A percentile compares a stretch with the other conserved stretches of the same genome.
phyloP scores from a whole-genome alignment of 768 basidiomycete genomes.

The Russula abietina region DNA sequence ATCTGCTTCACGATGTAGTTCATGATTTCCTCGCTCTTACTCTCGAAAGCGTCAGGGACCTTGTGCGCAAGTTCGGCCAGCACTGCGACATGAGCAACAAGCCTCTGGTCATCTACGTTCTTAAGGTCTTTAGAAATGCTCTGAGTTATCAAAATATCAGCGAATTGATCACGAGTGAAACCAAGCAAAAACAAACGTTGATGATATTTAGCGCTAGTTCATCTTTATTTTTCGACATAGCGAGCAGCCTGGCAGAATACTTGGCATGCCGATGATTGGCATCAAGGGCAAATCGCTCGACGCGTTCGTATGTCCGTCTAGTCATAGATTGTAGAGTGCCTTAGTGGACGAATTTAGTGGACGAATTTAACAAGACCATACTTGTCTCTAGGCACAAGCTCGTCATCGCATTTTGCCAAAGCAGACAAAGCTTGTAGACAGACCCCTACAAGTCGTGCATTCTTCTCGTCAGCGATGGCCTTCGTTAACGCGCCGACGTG shows the following conservation, averaged over 20 bases:
- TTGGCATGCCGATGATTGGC: slow-evolving; percentile 68
- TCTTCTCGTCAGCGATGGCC: slow-evolving; percentile 61
- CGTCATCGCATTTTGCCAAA: slow-evolving; percentile 52
- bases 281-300: slow-evolving; percentile 52
- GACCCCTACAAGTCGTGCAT: slow-evolving; percentile 48
- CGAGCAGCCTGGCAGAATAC: slow-evolving; percentile 73
- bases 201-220: slow-evolving; percentile 50
- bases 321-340: neutral
- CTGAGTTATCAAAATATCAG: slow-evolving; percentile 34
- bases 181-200: slow-evolving; percentile 44
- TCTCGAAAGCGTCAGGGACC: slow-evolving; percentile 69
- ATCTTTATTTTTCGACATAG: slow-evolving; percentile 41
- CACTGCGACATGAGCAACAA: slow-evolving; percentile 64
- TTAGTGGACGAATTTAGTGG: neutral
- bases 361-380: slow-evolving; percentile 28
- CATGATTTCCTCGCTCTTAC: slow-evolving; percentile 68
- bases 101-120: slow-evolving; percentile 41
- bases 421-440: slow-evolving; percentile 74
- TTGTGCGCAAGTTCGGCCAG: slow-evolving; percentile 69
- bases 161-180: neutral
- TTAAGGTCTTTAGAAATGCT: slow-evolving; percentile 49
- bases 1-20: slow-evolving; percentile 63
- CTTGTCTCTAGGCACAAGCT: slow-evolving; percentile 58
- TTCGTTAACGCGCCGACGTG: slow-evolving; percentile 75
- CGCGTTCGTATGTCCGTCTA: slow-evolving; percentile 64